These are phyloP conservation scores for Boletellus ananiceps DNA, from an alignment of 768 basidiomycete genomes.

Conservation along the genomic window DNA sequence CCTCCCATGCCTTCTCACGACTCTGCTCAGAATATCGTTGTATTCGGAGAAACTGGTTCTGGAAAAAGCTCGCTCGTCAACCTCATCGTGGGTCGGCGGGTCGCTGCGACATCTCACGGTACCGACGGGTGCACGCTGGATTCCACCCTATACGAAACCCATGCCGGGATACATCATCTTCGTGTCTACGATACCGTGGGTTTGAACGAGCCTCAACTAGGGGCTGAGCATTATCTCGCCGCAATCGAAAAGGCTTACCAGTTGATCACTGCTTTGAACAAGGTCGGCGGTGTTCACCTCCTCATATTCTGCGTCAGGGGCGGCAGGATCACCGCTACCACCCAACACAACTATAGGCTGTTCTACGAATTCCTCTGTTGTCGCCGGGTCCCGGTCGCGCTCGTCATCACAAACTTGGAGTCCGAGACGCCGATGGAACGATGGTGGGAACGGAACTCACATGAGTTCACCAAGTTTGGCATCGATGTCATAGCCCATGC, in stretches of 20 bases:
- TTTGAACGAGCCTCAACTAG: constrained; percentile 25
- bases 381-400: constrained; percentile 34
- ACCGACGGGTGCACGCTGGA: constrained; percentile 36
- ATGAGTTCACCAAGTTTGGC: constrained; percentile 19
- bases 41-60: constrained; percentile 31
- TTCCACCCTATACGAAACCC: constrained; percentile 21
- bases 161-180: constrained; percentile 13
- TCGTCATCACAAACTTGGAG: constrained; percentile 40
- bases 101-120: constrained; percentile 31
- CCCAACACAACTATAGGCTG: constrained; percentile 34
- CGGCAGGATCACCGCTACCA: constrained; percentile 33
- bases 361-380: constrained; percentile 39
- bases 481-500: constrained; percentile 25
- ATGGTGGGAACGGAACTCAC: constrained; percentile 32
- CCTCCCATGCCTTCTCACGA: constrained; percentile 11
- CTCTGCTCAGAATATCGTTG: constrained; percentile 25
- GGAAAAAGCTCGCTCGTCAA: constrained; percentile 45
- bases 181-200: constrained; percentile 32
- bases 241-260: constrained; percentile 29
- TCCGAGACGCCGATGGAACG: constrained; percentile 29
- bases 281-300: constrained; percentile 33
- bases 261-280: constrained; percentile 29
- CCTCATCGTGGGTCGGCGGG: constrained; percentile 31
- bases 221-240: constrained; percentile 19
- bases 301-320: constrained; percentile 37